phyloP scores from a whole-genome alignment of 2,329 filamentous ascomycete genomes.

The Parascedosporium putredinis region DNA sequence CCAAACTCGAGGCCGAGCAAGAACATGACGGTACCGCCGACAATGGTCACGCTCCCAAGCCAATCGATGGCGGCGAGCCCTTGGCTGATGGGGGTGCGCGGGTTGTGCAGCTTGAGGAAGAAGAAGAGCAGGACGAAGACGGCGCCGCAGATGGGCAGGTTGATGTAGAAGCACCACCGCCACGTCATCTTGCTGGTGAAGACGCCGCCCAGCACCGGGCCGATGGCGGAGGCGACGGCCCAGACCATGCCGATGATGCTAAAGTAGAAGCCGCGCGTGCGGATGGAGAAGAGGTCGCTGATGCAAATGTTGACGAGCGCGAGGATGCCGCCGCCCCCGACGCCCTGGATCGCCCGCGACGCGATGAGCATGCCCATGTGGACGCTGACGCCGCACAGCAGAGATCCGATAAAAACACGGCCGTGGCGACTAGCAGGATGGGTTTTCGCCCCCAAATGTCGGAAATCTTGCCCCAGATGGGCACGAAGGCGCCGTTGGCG shows the following conservation, averaged over 20 bases:
- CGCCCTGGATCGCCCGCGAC: conserved; percentile 44
- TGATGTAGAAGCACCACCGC: conserved; percentile 63
- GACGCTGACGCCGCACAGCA: conserved; percentile 39
- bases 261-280: conserved; percentile 41
- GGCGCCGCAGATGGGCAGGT: conserved; percentile 38
- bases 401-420: conserved; percentile 44
- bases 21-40: conserved; percentile 75
- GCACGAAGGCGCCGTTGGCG: conserved; percentile 54
- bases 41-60: conserved; percentile 46
- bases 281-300: conserved; percentile 43
- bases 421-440: conserved; percentile 37
- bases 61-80: conserved; percentile 56
- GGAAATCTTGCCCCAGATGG: conserved; percentile 57
- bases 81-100: conserved; percentile 49
- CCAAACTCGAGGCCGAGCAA: conserved; percentile 80
- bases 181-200: conserved; percentile 56
- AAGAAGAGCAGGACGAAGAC: conserved; percentile 42
- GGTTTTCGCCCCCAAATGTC: conserved; percentile 51
- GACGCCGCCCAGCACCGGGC: conserved; percentile 57
- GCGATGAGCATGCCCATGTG: conserved; percentile 43
- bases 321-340: conserved; percentile 46
- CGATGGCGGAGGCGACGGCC: conserved; percentile 55
- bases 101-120: conserved; percentile 58
- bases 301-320: conserved; percentile 50
- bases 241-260: conserved; percentile 45